These are phyloP conservation scores for Pseudozyma sp. DNA, from an alignment of 1,284 basidiomycete genomes.

Conservation along the genomic window DNA sequence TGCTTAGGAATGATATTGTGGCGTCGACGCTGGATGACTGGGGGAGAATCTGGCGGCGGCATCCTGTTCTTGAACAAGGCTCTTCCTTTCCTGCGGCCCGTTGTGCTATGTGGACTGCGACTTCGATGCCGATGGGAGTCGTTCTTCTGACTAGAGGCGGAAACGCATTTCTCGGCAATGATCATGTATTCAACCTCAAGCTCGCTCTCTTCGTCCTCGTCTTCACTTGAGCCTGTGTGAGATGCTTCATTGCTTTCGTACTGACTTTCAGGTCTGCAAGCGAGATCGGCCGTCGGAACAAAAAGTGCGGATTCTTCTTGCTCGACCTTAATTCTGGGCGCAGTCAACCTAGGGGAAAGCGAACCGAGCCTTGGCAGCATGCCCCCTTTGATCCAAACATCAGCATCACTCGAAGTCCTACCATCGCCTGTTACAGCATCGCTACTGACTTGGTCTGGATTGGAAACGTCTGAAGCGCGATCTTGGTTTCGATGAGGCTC, in stretches of 20 bases:
- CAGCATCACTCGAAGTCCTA: background rate
- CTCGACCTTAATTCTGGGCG: constrained; percentile 5
- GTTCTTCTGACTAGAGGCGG: background rate
- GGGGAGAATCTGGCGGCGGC: constrained; percentile 1
- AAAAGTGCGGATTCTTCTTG: background rate
- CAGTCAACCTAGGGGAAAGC: background rate
- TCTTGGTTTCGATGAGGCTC: background rate
- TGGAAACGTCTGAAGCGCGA: background rate
- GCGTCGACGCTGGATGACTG: constrained; percentile 15
- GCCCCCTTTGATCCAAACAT: background rate
- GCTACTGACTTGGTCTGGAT: background rate
- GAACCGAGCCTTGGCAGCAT: constrained; percentile 3
- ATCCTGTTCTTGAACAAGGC: background rate
- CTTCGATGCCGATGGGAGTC: background rate
- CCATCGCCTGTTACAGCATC: background rate
- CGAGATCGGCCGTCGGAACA: background rate
- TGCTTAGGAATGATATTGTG: background rate
- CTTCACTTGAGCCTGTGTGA: background rate
- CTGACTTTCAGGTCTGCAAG: background rate
- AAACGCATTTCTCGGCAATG: constrained; percentile 22
- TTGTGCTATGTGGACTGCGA: background rate
- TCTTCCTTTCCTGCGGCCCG: background rate
- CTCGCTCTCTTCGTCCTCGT: constrained; percentile 14
- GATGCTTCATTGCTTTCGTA: background rate
- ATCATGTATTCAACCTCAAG: constrained; percentile 35